Evolutionary conservation across 805 yeast species (phyloP).

Genomic region (Yarrowia phangngaensis): DNA sequence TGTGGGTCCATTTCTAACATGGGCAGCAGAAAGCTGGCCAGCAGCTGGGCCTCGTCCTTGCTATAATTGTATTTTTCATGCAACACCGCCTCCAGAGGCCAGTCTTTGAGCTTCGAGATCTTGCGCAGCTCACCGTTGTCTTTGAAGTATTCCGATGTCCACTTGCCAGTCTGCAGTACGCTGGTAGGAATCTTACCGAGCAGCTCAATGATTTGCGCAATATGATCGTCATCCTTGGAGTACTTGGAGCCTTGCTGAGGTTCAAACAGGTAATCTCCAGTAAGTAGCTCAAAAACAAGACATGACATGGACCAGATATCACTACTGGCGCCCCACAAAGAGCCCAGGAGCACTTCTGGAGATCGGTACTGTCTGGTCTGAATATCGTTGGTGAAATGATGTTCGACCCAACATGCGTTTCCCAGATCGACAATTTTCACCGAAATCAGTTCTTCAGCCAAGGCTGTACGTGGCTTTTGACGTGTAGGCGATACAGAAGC

Average conservation of each 20-base stretch:
- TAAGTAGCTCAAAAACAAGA: constrained; percentile 79
- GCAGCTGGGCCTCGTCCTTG: constrained; percentile 62
- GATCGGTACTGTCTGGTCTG: constrained; percentile 91
- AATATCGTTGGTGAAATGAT: constrained; percentile 81
- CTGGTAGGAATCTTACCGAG: constrained; percentile 64
- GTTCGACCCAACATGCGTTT: constrained; percentile 77
- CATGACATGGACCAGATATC: constrained; percentile 98
- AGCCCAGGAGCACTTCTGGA: constrained; percentile 79
- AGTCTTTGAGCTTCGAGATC: constrained; percentile 77
- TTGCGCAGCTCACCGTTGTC: constrained; percentile 65
- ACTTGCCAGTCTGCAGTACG: constrained; percentile 56
- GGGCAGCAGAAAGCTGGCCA: constrained; percentile 74
- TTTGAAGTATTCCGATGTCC: constrained; percentile 61
- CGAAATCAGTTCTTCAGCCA: constrained; percentile 52
- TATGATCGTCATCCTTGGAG: constrained; percentile 88
- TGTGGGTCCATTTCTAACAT: constrained; percentile 80
- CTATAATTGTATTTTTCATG: constrained; percentile 78
- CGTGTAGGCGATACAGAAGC: constrained; percentile 30
- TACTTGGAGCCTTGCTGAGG: constrained; percentile 62
- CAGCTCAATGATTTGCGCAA: constrained; percentile 89
- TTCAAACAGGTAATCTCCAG: constrained; percentile 93
- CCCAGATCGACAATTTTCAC: constrained; percentile 93
- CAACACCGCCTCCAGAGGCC: constrained; percentile 81
- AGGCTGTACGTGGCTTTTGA: constrained; percentile 30
- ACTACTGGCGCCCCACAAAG: constrained; percentile 90